phyloP scores from a whole-genome alignment of 345 rosid species.

The Diplotaxis tenuifolia region DNA sequence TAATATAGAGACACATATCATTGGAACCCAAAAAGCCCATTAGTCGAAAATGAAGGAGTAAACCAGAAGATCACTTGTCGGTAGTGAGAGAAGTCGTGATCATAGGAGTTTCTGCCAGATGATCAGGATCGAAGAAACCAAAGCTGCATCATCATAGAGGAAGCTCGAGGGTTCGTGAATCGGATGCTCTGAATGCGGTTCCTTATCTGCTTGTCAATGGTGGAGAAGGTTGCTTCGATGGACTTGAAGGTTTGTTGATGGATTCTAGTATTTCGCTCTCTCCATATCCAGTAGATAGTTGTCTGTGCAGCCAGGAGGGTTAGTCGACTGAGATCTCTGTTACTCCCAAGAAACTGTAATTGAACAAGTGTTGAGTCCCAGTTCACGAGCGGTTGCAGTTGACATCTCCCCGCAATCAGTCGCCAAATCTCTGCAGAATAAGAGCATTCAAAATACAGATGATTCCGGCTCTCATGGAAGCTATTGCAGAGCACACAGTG shows the following conservation, averaged over 20 bases:
- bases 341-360: not conserved
- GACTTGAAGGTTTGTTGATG: not conserved
- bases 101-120: not conserved
- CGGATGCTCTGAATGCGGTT: not conserved
- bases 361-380: not conserved
- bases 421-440: not conserved
- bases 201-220: not conserved
- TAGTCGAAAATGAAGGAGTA: not conserved
- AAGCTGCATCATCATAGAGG: not conserved
- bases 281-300: not conserved
- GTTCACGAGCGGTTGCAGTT: not conserved
- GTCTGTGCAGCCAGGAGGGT: not conserved
- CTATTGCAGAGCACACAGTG: not conserved
- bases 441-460: not conserved
- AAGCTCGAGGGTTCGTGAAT: not conserved
- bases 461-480: not conserved
- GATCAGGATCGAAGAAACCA: not conserved
- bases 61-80: not conserved
- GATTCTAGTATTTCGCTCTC: not conserved
- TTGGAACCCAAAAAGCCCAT: not conserved
- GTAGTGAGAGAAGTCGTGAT: not conserved
- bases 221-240: not conserved
- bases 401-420: not conserved
- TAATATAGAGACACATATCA: not conserved
- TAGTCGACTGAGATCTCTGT: not conserved